These are phyloP conservation scores for Acephala macrosclerotiorum DNA, from an alignment of 2,329 filamentous ascomycete species.

Conservation along the genomic window DNA sequence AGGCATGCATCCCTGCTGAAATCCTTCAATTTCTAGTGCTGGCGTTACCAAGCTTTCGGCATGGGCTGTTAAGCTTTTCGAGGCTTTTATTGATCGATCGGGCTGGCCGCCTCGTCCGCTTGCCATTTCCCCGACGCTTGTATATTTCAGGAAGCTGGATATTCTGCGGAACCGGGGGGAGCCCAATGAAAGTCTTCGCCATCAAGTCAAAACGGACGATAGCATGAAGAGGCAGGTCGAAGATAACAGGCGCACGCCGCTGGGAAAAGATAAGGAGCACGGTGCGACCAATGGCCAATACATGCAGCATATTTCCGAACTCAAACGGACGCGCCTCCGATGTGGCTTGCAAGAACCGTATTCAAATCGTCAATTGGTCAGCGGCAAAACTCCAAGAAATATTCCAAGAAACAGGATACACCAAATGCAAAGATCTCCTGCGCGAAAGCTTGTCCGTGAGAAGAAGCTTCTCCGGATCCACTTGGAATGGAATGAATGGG, in stretches of 20 bases:
- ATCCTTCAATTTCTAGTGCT: background rate
- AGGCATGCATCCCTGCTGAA: background rate
- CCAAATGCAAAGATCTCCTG: background rate
- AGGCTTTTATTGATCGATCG: background rate
- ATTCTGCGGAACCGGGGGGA: background rate
- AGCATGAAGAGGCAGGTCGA: background rate
- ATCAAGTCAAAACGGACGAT: background rate
- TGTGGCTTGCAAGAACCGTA: too few relatives aligned
- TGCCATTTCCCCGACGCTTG: background rate
- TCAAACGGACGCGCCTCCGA: too few relatives aligned
- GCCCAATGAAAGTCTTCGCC: background rate
- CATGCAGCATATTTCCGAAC: too few relatives aligned
- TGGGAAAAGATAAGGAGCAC: background rate
- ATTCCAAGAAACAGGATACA: background rate
- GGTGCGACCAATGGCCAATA: background rate
- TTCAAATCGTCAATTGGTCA: too few relatives aligned
- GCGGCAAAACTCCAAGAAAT: background rate
- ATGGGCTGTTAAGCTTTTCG: background rate
- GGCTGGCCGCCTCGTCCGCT: background rate
- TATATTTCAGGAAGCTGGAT: constrained; percentile 2
- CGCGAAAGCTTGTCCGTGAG: background rate
- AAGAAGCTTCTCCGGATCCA: background rate
- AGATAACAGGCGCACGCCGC: background rate
- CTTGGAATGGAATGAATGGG: background rate
- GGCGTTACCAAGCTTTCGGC: background rate